A percentile compares a stretch with the other conserved stretches of the same genome.
Evolutionary conservation across 306 rosid genomes (phyloP).

Genomic region (Vigna trinervia): DNA sequence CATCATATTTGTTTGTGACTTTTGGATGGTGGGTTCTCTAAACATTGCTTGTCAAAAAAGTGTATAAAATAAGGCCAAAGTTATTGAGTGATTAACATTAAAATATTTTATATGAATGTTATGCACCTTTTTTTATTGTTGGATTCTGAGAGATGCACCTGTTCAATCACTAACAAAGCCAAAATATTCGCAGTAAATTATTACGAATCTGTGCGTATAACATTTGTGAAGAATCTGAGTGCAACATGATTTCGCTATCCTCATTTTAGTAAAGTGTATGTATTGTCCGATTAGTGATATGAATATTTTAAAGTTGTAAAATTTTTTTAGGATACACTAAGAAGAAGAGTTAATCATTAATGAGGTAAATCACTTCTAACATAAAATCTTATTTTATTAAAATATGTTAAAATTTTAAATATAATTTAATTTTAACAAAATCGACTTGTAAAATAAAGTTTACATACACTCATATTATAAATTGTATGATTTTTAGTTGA

Average conservation of each 20-base stretch:
- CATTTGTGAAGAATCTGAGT: constrained; percentile 27
- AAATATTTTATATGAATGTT: constrained; percentile 27
- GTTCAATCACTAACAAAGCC: constrained; percentile 30
- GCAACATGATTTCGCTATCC: constrained; percentile 34
- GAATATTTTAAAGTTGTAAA: background rate
- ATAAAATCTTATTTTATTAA: too few relatives aligned
- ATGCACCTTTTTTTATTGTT: constrained; percentile 15
- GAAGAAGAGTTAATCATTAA: too few relatives aligned
- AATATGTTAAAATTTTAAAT: too few relatives aligned
- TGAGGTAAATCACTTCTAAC: too few relatives aligned
- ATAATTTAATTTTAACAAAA: too few relatives aligned
- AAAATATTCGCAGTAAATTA: background rate
- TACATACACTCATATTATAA: too few relatives aligned
- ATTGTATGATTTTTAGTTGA: too few relatives aligned
- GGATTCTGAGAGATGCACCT: constrained; percentile 11
- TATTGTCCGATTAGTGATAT: constrained; percentile 11
- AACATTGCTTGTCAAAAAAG: constrained; percentile 34
- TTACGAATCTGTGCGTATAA: constrained; percentile 1
- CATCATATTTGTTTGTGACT: constrained; percentile 54
- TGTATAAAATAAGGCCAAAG: constrained; percentile 23
- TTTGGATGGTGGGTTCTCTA: constrained; percentile 40
- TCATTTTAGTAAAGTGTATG: constrained; percentile 10
- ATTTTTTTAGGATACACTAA: background rate
- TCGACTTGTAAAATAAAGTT: too few relatives aligned
- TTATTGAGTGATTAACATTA: constrained; percentile 9